Conservation (phyloP, 176 grass and related monocot species). For the Miscanthus lutarioriparius region DNA sequence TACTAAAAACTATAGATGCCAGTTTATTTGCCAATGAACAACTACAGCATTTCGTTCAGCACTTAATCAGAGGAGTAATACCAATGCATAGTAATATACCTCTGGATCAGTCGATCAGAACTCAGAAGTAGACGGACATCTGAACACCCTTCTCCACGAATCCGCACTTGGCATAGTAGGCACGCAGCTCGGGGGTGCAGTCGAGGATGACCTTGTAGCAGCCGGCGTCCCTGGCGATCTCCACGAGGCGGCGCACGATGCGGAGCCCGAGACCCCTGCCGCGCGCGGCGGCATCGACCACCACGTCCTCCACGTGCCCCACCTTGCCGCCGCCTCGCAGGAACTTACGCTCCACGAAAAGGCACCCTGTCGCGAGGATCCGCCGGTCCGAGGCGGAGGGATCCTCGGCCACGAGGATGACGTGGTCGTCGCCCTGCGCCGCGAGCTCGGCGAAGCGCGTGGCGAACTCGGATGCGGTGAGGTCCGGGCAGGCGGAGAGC, state of each 20-base stretch:
- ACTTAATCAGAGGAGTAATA: not conserved
- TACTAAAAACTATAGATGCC: not conserved
- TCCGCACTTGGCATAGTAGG: constrained; percentile 80
- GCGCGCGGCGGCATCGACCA: constrained; percentile 61
- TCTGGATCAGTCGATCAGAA: constrained; percentile 68
- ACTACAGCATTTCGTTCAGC: not conserved
- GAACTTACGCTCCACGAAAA: constrained; percentile 94
- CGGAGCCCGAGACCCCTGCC: constrained; percentile 56
- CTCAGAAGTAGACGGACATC: constrained; percentile 90
- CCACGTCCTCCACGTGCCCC: constrained; percentile 88
- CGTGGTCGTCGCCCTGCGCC: constrained; percentile 71
- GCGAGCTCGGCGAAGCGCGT: constrained; percentile 75
- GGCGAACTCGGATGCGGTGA: constrained; percentile 62
- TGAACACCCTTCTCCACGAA: constrained; percentile 87
- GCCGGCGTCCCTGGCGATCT: constrained; percentile 58
- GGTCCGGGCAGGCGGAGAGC: constrained; percentile 65
- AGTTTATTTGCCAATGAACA: not conserved
- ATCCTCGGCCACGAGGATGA: constrained; percentile 78
- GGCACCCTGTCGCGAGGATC: constrained; percentile 73
- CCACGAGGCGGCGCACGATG: constrained; percentile 60
- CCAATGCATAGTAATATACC: constrained; percentile 5
- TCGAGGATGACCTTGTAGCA: constrained; percentile 98
- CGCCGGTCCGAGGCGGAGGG: constrained; percentile 7
- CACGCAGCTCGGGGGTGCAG: constrained; percentile 62
- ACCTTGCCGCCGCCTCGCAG: constrained; percentile 67